Conservation (phyloP, 768 basidiomycete species). For the Macrolepiota albuminosa region DNA sequence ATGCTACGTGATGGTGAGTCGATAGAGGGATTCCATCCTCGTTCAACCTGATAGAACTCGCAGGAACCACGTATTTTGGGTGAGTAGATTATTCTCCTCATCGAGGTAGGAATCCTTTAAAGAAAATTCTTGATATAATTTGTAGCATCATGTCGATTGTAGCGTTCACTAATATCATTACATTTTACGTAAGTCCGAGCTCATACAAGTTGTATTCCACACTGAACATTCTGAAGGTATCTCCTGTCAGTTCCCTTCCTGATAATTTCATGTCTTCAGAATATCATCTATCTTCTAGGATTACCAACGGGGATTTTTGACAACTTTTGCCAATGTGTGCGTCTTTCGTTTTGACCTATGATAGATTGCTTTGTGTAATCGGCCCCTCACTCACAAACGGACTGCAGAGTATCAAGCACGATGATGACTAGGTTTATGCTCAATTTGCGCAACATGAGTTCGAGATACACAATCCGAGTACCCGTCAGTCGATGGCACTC, state of each 20-base stretch:
- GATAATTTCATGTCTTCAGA: not conserved
- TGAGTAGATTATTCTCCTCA: constrained; percentile 11
- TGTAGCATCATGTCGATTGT: constrained; percentile 18
- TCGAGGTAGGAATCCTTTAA: not conserved
- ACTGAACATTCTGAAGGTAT: not conserved
- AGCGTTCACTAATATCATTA: constrained; percentile 16
- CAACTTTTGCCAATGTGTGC: not conserved
- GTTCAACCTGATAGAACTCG: not conserved
- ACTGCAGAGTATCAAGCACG: constrained; percentile 23
- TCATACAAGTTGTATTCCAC: not conserved
- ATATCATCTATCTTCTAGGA: not conserved
- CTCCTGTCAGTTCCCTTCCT: not conserved
- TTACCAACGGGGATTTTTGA: not conserved
- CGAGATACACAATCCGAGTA: constrained; percentile 1
- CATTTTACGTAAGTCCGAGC: constrained; percentile 16
- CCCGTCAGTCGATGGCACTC: constrained; percentile 1
- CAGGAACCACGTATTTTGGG: constrained; percentile 37
- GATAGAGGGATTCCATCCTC: not conserved
- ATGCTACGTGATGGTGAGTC: constrained; percentile 36
- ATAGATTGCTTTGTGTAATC: not conserved
- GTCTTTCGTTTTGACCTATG: not conserved
- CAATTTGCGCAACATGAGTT: constrained; percentile 24
- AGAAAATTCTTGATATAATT: not conserved
- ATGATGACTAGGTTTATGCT: constrained; percentile 27
- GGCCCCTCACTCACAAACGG: not conserved